These are phyloP conservation scores for Trichoderma simmonsii DNA, from an alignment of 2,329 filamentous ascomycete genomes.

Conservation along the genomic window DNA sequence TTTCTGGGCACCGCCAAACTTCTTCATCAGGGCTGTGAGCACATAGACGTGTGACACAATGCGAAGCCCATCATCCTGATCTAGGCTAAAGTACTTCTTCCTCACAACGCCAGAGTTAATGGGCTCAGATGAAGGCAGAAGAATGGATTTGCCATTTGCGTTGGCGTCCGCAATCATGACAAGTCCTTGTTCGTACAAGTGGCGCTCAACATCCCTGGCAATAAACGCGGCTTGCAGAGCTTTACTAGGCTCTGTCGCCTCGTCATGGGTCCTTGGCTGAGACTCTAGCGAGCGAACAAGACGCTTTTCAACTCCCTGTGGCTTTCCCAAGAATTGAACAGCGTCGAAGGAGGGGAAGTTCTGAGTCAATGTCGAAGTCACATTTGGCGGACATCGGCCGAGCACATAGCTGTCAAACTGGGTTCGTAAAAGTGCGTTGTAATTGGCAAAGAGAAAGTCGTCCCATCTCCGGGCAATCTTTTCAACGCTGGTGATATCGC, in stretches of 20 bases:
- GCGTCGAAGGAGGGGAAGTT: conserved; percentile 64
- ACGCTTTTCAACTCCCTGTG: conserved; percentile 49
- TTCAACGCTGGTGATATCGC: conserved; percentile 75
- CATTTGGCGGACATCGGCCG: conserved; percentile 50
- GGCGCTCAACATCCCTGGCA: conserved; percentile 56
- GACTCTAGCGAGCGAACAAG: conserved; percentile 61
- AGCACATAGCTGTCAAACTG: conserved; percentile 74
- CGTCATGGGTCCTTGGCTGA: conserved; percentile 51
- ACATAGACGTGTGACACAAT: conserved; percentile 65
- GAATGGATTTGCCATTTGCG: conserved; percentile 26
- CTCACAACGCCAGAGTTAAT: conserved; percentile 36
- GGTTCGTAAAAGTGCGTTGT: conserved; percentile 77
- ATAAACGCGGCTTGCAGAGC: conserved; percentile 74
- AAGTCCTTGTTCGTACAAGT: conserved; percentile 59
- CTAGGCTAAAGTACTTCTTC: conserved; percentile 50
- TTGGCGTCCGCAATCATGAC: conserved; percentile 29
- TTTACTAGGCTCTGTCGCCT: conserved; percentile 66
- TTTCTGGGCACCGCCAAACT: conserved; percentile 39
- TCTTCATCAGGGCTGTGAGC: conserved; percentile 65
- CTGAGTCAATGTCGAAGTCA: conserved; percentile 52
- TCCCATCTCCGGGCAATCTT: conserved; percentile 77
- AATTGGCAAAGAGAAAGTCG: conserved; percentile 81
- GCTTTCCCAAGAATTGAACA: conserved; percentile 58
- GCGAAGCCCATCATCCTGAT: conserved; percentile 63
- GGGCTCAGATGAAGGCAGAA: conserved; percentile 26